Evolutionary conservation across 2,329 filamentous ascomycete species (phyloP), one percentile per base, ranked within the genome.

Genomic region (Pseudogymnoascus pannorum): DNA sequence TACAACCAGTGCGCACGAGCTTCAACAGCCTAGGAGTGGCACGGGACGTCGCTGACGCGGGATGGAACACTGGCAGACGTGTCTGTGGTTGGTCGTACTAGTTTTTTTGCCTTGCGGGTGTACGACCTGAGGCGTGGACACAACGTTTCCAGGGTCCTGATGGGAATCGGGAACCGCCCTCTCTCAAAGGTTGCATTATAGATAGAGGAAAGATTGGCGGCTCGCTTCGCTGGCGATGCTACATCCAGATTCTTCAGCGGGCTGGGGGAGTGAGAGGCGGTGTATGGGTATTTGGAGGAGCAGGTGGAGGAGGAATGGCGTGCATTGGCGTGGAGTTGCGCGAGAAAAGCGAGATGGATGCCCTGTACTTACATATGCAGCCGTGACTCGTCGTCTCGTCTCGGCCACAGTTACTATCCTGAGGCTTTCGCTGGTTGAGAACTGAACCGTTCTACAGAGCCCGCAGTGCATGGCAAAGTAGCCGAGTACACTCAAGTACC

Each of bases 261-360:
- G 16, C 5, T 18, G 40, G 42, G 24, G 7, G 20, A 44, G 8
- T 29, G 26, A 29, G 48, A 54, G 48, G 48, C 48, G 48, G 48
- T 54, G 48, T 54, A 54, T 54, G 48, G 48, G 48, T 54, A 54
- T 54, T 14, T 54, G 16, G 48, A 31, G n/a, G 48, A 54, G n/a
- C 44, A 51, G 48, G 26, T 11, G n/a, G 16, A 12, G 48, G 26
- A 5, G 9, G 9, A 54, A 31, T 54, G 48, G 26, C 16, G 26
- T 9, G 48, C 42, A 54, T 12, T 29, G 16, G 5, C 9, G 40
- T 54, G 48, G 48, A 54, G 48, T 54, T 54, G 48, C 16, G 36
- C 22, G 18, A 22, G 40, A 44, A 22, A 22, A 14, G 26, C 11
- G 48, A 31, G 26, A 54, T 24, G 5, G 26, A 54, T 18, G 48